phyloP scores from a whole-genome alignment of 2,329 filamentous ascomycete species.

The Aspergillus neoniger region DNA sequence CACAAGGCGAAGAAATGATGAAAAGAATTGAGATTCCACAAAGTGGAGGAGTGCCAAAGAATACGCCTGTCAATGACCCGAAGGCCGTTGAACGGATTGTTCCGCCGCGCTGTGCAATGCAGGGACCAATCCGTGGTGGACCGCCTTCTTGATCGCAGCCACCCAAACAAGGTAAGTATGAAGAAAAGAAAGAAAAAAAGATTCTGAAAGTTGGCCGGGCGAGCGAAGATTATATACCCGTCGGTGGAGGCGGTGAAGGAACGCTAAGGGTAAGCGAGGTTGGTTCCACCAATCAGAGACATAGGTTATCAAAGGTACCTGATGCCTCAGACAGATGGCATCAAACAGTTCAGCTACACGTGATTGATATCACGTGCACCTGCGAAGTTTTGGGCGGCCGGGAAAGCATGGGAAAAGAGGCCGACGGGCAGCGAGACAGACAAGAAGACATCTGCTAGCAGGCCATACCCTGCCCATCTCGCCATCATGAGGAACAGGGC shows the following conservation, averaged over 20 bases:
- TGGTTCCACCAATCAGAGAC: constrained; percentile 14
- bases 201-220: constrained; percentile 22
- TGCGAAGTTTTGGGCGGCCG: constrained; percentile 36
- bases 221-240: constrained; percentile 34
- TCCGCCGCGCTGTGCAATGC: constrained; percentile 61
- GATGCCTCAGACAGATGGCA: constrained; percentile 12
- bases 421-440: constrained; percentile 11
- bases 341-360: too few species aligned
- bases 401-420: constrained; percentile 12
- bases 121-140: constrained; percentile 52
- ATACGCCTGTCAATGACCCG: constrained; percentile 52
- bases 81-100: constrained; percentile 52
- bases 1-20: constrained; percentile 43
- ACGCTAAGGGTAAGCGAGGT: constrained; percentile 38
- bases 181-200: constrained; percentile 47
- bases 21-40: constrained; percentile 38
- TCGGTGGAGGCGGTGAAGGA: neutral
- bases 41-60: constrained; percentile 50
- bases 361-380: constrained; percentile 8
- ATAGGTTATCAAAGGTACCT: neutral
- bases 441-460: constrained; percentile 12
- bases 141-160: constrained; percentile 50
- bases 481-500: constrained; percentile 50
- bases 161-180: constrained; percentile 56
- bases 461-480: constrained; percentile 16